These are phyloP conservation scores for Pythium biforme DNA, from an alignment of 352 stramenopile species.

Conservation along the genomic window DNA sequence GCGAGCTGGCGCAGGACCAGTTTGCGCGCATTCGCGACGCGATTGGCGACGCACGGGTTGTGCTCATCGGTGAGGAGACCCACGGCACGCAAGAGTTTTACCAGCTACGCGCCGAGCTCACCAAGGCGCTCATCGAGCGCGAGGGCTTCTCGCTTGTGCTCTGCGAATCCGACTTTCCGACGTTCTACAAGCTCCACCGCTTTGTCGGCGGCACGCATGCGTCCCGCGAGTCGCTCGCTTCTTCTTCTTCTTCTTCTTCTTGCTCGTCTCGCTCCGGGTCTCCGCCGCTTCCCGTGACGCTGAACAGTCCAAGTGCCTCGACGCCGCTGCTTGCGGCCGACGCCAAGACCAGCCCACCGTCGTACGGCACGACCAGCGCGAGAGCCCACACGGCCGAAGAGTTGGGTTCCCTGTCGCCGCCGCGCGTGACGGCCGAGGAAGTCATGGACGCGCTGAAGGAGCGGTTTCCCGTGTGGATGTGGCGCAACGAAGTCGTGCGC, in stretches of 20 bases:
- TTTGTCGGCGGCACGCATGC: constrained; percentile 26
- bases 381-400: not conserved
- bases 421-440: constrained; percentile 26
- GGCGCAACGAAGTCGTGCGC: constrained; percentile 36
- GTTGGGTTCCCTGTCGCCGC: not conserved
- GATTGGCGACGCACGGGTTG: constrained; percentile 33
- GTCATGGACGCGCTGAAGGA: constrained; percentile 34
- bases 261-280: not conserved
- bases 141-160: constrained; percentile 37
- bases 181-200: constrained; percentile 32
- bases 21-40: constrained; percentile 29
- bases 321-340: constrained; percentile 14
- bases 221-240: constrained; percentile 17
- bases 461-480: constrained; percentile 41
- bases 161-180: constrained; percentile 40
- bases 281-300: not conserved
- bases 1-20: constrained; percentile 21
- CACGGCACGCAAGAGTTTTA: constrained; percentile 42
- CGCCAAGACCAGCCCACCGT: not conserved
- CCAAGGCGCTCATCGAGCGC: constrained; percentile 31
- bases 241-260: constrained; percentile 16
- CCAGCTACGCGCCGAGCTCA: constrained; percentile 32
- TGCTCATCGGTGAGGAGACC: constrained; percentile 39
- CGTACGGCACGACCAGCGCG: constrained; percentile 9
- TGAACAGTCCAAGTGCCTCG: constrained; percentile 3